phyloP scores from a whole-genome alignment of 73 alveolate species.

The Paramecium caudatum region DNA sequence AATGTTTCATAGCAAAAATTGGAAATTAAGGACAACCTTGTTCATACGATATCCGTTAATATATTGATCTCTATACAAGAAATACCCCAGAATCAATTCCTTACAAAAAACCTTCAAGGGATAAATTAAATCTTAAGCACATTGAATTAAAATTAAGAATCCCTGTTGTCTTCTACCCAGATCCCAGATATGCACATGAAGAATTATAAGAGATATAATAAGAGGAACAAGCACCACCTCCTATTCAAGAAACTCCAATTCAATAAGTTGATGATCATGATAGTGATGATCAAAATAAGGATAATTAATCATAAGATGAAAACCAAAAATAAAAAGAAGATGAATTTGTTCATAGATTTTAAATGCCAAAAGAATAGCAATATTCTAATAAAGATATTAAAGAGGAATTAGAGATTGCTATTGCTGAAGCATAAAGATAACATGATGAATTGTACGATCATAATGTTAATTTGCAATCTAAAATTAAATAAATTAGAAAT shows the following conservation, averaged over 20 bases:
- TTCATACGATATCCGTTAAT: constrained; percentile 87
- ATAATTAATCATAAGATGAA: constrained; percentile 68
- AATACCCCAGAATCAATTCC: constrained; percentile 94
- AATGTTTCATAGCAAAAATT: constrained; percentile 81
- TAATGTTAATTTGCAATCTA: constrained; percentile 85
- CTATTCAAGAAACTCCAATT: constrained; percentile 66
- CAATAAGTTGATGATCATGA: constrained; percentile 15
- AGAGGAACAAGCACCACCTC: constrained; percentile 82
- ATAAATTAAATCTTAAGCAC: constrained; percentile 91
- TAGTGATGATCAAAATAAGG: constrained; percentile 72
- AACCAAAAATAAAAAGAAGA: constrained; percentile 40
- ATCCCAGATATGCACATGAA: constrained; percentile 90
- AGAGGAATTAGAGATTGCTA: constrained; percentile 88
- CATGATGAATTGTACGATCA: constrained; percentile 82
- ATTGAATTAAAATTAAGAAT: constrained; percentile 89
- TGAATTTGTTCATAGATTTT: constrained; percentile 26
- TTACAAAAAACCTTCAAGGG: constrained; percentile 89
- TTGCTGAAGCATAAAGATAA: constrained; percentile 87
- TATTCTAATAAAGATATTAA: constrained; percentile 82
- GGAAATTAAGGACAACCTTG: constrained; percentile 79
- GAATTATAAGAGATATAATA: constrained; percentile 84
- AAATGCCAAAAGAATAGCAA: constrained; percentile 78
- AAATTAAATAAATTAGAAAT: constrained; percentile 80
- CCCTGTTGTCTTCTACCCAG: constrained; percentile 94
- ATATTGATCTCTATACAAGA: constrained; percentile 93